These are phyloP conservation scores for Fagopyrum homotropicum DNA, from an alignment of 148 eudicot genomes.

Conservation along the genomic window DNA sequence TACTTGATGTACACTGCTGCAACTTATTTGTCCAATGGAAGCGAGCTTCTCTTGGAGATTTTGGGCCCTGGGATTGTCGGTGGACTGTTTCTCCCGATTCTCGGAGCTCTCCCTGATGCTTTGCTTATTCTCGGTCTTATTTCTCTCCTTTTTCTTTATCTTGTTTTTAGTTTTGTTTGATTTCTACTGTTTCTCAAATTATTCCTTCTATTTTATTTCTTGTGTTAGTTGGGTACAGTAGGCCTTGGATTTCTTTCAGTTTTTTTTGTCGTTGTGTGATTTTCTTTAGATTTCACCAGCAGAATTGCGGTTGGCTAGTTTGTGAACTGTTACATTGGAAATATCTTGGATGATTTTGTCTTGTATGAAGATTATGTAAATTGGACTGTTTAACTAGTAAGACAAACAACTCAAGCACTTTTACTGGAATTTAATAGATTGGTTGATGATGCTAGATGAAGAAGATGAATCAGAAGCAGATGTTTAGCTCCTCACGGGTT, in stretches of 20 bases:
- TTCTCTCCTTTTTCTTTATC: not conserved
- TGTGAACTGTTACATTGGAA: not conserved
- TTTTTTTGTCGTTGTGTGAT: no score
- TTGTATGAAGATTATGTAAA: not conserved
- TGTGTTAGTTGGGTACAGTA: not conserved
- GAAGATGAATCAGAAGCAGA: not conserved
- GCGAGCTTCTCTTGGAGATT: slow-evolving; percentile 79
- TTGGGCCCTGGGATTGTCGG: slow-evolving; percentile 90
- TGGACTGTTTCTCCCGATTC: slow-evolving; percentile 76
- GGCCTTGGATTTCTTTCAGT: no score
- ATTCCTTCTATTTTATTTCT: no score
- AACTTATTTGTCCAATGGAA: slow-evolving; percentile 58
- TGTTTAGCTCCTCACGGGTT: not conserved
- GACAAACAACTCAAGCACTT: not conserved
- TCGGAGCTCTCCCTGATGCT: slow-evolving; percentile 96
- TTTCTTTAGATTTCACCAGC: not conserved
- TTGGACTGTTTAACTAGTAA: not conserved
- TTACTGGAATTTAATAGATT: not conserved
- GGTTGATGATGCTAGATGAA: no score
- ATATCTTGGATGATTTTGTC: not conserved
- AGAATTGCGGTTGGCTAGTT: not conserved
- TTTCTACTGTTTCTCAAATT: not conserved
- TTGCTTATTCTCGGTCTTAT: slow-evolving; percentile 75
- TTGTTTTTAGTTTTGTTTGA: not conserved
- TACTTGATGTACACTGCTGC: slow-evolving; percentile 68